Conservation (phyloP, 2,329 filamentous ascomycete genomes). For the Epichloe gansuensis region DNA sequence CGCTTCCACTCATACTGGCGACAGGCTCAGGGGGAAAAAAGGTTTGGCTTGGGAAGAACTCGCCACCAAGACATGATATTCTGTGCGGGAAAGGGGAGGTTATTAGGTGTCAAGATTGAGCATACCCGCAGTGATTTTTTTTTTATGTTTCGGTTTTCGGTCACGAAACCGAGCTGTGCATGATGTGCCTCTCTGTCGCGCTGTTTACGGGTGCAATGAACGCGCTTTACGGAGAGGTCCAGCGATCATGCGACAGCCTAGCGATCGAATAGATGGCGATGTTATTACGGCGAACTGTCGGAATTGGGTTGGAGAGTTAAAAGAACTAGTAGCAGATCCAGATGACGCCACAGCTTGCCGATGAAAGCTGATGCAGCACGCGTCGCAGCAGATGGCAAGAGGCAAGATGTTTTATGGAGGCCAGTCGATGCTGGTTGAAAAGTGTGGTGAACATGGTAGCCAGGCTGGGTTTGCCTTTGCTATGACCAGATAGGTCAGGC, state of each 20-base stretch:
- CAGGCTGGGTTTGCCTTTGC: constrained; percentile 3
- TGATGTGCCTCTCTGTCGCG: constrained; percentile 13
- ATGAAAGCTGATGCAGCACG: constrained; percentile 12
- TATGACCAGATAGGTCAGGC: constrained; percentile 21
- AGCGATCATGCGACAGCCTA: constrained; percentile 7
- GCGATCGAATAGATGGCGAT: constrained; percentile 4
- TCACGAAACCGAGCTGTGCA: background rate
- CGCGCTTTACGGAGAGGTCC: constrained; percentile 10
- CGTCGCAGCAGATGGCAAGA: constrained; percentile 14
- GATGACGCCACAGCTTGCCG: constrained; percentile 13
- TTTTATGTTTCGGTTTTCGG: constrained; percentile 14
- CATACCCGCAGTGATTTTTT: constrained; percentile 20
- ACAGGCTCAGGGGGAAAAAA: constrained; percentile 1
- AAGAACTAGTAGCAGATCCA: constrained; percentile 9
- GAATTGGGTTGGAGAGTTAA: constrained; percentile 6
- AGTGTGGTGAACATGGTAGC: constrained; percentile 16
- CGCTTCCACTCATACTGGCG: constrained; percentile 7
- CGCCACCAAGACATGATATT: background rate
- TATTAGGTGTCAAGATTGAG: constrained; percentile 12
- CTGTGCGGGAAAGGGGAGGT: constrained; percentile 9
- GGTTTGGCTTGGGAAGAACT: background rate
- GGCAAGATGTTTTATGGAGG: constrained; percentile 16
- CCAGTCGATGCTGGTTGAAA: constrained; percentile 20
- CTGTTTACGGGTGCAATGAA: constrained; percentile 22
- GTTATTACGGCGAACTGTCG: constrained; percentile 6